Percentiles rank a stretch among this genome's conserved stretches.
phyloP scores from a whole-genome alignment of 495 filamentous ascomycete genomes.

The Neurospora sublineolata region DNA sequence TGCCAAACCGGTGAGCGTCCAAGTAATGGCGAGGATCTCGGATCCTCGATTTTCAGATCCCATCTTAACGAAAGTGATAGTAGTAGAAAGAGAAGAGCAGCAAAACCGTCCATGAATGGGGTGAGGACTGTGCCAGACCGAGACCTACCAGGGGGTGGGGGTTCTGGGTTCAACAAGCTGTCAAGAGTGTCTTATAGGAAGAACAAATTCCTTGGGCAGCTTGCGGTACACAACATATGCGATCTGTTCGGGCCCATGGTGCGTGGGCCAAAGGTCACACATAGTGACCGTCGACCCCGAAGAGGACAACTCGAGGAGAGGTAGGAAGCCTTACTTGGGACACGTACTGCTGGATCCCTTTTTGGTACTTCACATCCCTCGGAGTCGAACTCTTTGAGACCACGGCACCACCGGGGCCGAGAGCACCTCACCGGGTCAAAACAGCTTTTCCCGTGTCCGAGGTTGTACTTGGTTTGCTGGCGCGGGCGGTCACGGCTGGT shows the following conservation, averaged over 20 bases:
- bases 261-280: background rate
- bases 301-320: background rate
- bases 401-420: background rate
- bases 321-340: background rate
- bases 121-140: background rate
- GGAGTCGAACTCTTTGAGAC: background rate
- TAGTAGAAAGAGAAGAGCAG: background rate
- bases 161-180: background rate
- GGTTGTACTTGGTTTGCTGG: background rate
- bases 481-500: background rate
- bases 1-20: constrained; percentile 16
- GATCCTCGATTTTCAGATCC: constrained; percentile 10
- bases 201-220: background rate
- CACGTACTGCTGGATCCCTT: background rate
- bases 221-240: background rate
- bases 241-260: background rate
- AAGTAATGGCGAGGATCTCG: constrained; percentile 14
- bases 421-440: background rate
- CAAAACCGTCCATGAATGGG: background rate
- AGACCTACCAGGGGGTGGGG: background rate
- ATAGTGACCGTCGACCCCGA: background rate
- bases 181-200: background rate
- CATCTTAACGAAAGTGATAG: constrained; percentile 1
- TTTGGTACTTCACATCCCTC: background rate
- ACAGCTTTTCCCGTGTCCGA: background rate